Conservation (phyloP, 2,329 filamentous ascomycete genomes). For the Xylariales sp. region DNA sequence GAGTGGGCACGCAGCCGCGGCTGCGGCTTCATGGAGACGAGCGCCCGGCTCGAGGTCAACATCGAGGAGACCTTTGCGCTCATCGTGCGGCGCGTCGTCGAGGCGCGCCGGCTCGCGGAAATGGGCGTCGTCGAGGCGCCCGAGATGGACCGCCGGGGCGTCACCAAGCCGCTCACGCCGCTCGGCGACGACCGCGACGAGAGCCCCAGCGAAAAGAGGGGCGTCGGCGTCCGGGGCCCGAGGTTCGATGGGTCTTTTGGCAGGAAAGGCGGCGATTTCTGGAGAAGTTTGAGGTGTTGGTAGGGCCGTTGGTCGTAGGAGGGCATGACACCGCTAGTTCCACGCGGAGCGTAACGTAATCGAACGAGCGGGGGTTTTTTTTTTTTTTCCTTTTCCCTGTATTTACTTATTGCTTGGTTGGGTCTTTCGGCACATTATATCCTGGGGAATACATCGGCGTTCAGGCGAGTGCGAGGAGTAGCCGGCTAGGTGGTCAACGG, state of each 20-base stretch:
- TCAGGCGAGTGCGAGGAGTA: constrained; percentile 6
- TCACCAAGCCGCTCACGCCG: constrained; percentile 69
- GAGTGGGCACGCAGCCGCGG: constrained; percentile 79
- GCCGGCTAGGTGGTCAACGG: not conserved
- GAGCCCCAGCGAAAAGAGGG: constrained; percentile 56
- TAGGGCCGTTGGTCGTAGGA: constrained; percentile 42
- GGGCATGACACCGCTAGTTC: not conserved
- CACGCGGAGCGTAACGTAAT: not conserved
- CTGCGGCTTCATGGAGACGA: constrained; percentile 92
- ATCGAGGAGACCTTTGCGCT: constrained; percentile 89
- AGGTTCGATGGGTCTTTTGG: constrained; percentile 57
- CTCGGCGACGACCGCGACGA: constrained; percentile 53
- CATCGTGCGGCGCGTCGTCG: constrained; percentile 70
- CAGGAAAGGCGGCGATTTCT: constrained; percentile 60
- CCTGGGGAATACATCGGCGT: constrained; percentile 31
- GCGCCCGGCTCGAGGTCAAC: constrained; percentile 84
- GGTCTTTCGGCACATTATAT: constrained; percentile 32
- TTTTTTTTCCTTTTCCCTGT: not conserved
- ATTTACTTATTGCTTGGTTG: constrained; percentile 16
- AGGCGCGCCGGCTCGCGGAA: constrained; percentile 64
- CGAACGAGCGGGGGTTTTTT: not conserved
- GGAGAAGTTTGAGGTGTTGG: constrained; percentile 69
- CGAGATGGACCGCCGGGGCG: constrained; percentile 62
- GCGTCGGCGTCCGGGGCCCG: constrained; percentile 51
- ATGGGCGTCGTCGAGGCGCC: constrained; percentile 58